These are phyloP conservation scores for Cenococcum geophilum DNA, from an alignment of 495 filamentous ascomycete species.

Conservation along the genomic window DNA sequence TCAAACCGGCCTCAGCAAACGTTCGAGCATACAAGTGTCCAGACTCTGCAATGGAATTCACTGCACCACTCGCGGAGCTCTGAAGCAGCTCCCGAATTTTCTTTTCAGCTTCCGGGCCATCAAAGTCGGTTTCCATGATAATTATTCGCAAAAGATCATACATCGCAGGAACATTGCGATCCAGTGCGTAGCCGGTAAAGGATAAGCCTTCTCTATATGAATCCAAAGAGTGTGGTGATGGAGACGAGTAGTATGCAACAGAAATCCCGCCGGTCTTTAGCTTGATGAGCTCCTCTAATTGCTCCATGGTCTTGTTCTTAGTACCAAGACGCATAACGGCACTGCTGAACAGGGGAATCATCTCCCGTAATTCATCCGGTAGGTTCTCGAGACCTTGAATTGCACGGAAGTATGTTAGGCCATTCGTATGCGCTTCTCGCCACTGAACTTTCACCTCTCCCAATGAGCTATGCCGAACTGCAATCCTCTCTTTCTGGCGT, in stretches of 20 bases:
- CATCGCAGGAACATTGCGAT: conserved; percentile 85
- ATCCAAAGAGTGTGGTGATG: conserved; percentile 64
- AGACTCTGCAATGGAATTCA: conserved; percentile 80
- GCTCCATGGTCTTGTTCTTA: conserved; percentile 78
- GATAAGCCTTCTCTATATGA: conserved; percentile 71
- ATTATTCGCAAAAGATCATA: conserved; percentile 76
- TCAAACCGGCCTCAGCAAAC: conserved; percentile 74
- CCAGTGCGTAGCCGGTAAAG: conserved; percentile 77
- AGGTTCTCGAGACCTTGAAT: conserved; percentile 72
- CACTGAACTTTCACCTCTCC: conserved; percentile 71
- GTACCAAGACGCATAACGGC: conserved; percentile 90
- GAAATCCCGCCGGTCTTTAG: conserved; percentile 91
- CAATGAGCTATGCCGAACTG: conserved; percentile 60
- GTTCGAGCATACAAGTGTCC: conserved; percentile 80
- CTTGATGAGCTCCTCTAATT: conserved; percentile 91
- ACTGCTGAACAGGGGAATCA: conserved; percentile 88
- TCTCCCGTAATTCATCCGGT: conserved; percentile 74
- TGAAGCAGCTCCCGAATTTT: conserved; percentile 83
- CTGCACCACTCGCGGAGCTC: conserved; percentile 77
- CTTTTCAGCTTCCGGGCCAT: conserved; percentile 66
- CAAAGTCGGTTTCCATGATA: conserved; percentile 82
- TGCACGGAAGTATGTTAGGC: conserved; percentile 91
- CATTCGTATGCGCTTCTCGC: conserved; percentile 89
- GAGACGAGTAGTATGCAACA: conserved; percentile 67
- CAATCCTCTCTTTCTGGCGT: conserved; percentile 62